Evolutionary conservation across 208 protist genomes (phyloP).

Genomic region (Strigomonas culicis): DNA sequence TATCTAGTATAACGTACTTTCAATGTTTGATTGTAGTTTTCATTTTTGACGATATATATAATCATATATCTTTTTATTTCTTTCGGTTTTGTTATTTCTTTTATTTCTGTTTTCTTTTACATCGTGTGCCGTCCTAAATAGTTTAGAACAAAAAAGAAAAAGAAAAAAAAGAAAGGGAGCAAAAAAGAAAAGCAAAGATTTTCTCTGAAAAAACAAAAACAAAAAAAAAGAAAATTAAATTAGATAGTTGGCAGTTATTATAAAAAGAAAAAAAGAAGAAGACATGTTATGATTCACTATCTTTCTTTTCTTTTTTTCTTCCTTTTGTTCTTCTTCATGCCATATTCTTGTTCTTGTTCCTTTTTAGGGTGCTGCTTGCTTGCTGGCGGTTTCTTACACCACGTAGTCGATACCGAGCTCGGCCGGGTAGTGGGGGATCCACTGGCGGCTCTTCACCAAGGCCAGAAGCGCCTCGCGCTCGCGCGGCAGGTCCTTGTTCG

Average conservation of each 20-base stretch:
- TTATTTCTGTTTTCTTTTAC: not conserved
- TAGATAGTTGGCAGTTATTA: not conserved
- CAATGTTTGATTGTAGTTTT: not conserved
- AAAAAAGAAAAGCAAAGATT: not conserved
- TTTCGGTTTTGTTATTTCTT: slow-evolving; percentile 8
- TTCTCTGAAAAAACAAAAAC: slow-evolving; percentile 16
- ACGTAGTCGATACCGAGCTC: slow-evolving; percentile 31
- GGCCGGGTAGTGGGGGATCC: slow-evolving; percentile 65
- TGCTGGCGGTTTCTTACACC: no score
- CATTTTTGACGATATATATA: not conserved
- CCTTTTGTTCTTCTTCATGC: not conserved
- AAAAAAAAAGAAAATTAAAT: slow-evolving; percentile 10
- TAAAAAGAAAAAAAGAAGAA: slow-evolving; percentile 11
- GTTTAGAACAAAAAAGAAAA: not conserved
- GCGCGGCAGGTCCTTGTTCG: slow-evolving; percentile 39
- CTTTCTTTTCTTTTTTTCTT: slow-evolving; percentile 2
- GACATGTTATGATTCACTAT: not conserved
- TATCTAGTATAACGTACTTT: not conserved
- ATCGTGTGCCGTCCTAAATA: not conserved
- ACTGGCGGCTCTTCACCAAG: slow-evolving; percentile 42
- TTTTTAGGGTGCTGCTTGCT: no score
- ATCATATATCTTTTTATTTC: not conserved
- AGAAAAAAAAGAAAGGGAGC: slow-evolving; percentile 14
- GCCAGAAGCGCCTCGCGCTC: slow-evolving; percentile 41
- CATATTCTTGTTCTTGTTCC: not conserved